Evolutionary conservation across 1,284 basidiomycete species (phyloP), one percentile per base, ranked within the genome.

Genomic region (Athelia psychrophila): DNA sequence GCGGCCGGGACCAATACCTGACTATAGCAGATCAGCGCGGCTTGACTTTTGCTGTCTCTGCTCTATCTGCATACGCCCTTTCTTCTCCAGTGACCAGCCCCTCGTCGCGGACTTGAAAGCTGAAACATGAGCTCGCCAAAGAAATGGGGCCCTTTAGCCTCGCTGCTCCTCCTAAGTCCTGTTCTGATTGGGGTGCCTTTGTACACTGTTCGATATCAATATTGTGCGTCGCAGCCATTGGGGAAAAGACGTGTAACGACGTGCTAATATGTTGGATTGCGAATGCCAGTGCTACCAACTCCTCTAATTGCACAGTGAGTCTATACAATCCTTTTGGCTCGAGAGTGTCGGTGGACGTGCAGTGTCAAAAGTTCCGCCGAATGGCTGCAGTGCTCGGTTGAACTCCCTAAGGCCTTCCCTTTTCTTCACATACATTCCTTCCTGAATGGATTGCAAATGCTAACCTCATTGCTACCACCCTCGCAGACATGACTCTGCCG

Each of bases 401-500:
- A n/a, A n/a, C n/a, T n/a, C n/a, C n/a, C n/a, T n/a, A n/a, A n/a
- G n/a, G n/a, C n/a, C n/a, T n/a, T n/a, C n/a, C n/a, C n/a, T n/a
- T n/a, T n/a, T n/a, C n/a, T n/a, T n/a, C n/a, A n/a, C n/a, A n/a
- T n/a, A n/a, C n/a, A n/a, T n/a, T n/a, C n/a, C n/a, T n/a, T n/a
- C n/a, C n/a, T n/a, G n/a, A n/a, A n/a, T n/a, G n/a, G n/a, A n/a
- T n/a, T n/a, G n/a, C n/a, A n/a, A n/a, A n/a, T 18, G 9, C 38
- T 42, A n/a, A 22, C n/a, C 20, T 18, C 16, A 6, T 6, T n/a
- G 6, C 38, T 8, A 6, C 20, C n/a, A 9, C n/a, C 20, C n/a
- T 46, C 46, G 20, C 55, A 86, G 85, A 45, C 68, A 74, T 50
- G 63, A 88, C 64, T 74, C 82, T 4, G 53, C 83, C 0, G 72